A percentile compares a stretch with the other conserved stretches of the same genome.
Evolutionary conservation across 495 filamentous ascomycete genomes (phyloP).

Genomic region (Ascodesmis nigricans): DNA sequence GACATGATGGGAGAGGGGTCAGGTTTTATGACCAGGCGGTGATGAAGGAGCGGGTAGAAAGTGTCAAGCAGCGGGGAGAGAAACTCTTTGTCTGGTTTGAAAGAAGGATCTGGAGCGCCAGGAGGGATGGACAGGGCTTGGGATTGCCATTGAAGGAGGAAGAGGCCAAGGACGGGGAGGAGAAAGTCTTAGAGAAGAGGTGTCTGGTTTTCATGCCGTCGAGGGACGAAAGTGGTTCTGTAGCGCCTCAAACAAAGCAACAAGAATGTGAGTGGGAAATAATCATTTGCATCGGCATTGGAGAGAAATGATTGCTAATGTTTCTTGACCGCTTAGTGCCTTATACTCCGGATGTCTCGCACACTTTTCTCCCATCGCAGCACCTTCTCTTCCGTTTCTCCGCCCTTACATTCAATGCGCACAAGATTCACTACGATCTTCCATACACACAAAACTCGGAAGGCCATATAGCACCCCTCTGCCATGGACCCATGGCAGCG

Average conservation of each 20-base stretch:
- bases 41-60: constrained; percentile 10
- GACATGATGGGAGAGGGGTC: too few species aligned
- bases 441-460: constrained; percentile 46
- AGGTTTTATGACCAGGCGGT: constrained; percentile 18
- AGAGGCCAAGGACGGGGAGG: constrained; percentile 10
- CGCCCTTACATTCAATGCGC: constrained; percentile 48
- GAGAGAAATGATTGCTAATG: too few species aligned
- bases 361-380: constrained; percentile 37
- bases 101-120: constrained; percentile 12
- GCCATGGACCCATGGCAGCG: constrained; percentile 71
- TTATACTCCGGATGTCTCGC: constrained; percentile 38
- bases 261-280: too few species aligned
- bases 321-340: too few species aligned
- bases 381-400: constrained; percentile 50
- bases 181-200: constrained; percentile 20
- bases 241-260: too few species aligned
- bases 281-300: too few species aligned
- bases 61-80: constrained; percentile 10
- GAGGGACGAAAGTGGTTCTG: constrained; percentile 2
- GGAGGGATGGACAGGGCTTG: too few species aligned
- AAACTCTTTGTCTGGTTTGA: constrained; percentile 17
- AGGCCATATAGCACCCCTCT: constrained; percentile 49
- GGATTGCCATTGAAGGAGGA: too few species aligned
- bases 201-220: constrained; percentile 23
- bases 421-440: constrained; percentile 50